These are phyloP conservation scores for Saccharomyces jurei DNA, from an alignment of 805 yeast species.

Conservation along the genomic window DNA sequence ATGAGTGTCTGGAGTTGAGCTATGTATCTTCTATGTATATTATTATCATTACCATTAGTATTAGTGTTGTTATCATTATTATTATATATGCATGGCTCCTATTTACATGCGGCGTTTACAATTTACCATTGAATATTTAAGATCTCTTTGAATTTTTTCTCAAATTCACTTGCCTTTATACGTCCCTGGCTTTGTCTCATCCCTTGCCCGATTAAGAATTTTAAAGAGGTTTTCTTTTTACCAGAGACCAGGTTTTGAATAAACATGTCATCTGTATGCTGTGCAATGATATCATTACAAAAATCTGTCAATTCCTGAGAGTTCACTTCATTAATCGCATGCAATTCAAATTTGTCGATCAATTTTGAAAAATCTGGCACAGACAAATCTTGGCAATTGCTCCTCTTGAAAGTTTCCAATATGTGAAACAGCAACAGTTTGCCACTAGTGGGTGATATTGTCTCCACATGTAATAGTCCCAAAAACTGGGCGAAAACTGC, in stretches of 20 bases:
- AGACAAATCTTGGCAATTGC: constrained; percentile 6
- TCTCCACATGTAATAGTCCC: constrained; percentile 36
- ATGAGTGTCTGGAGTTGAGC: constrained; percentile 34
- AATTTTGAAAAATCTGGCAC: constrained; percentile 33
- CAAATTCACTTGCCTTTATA: constrained; percentile 32
- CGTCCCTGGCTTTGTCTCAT: constrained; percentile 73
- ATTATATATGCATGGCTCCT: neutral
- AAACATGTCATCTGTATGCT: constrained; percentile 39
- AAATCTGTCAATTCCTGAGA: constrained; percentile 32
- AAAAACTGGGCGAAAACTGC: constrained; percentile 48
- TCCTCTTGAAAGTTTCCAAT: constrained; percentile 40
- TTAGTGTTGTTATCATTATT: neutral
- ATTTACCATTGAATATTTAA: constrained; percentile 13
- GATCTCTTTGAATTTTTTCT: constrained; percentile 27
- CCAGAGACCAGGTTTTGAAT: constrained; percentile 51
- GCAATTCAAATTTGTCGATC: constrained; percentile 48
- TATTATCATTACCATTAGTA: constrained; percentile 2
- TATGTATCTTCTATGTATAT: neutral
- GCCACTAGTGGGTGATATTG: constrained; percentile 60
- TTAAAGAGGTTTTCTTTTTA: constrained; percentile 54
- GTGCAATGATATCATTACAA: constrained; percentile 39
- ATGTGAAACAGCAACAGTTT: constrained; percentile 56
- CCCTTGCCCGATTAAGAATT: constrained; percentile 74
- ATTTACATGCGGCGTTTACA: neutral
- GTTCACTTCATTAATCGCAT: constrained; percentile 27